Conservation (phyloP, 805 yeast species). For the Wickerhamomyces subpelliculosus region DNA sequence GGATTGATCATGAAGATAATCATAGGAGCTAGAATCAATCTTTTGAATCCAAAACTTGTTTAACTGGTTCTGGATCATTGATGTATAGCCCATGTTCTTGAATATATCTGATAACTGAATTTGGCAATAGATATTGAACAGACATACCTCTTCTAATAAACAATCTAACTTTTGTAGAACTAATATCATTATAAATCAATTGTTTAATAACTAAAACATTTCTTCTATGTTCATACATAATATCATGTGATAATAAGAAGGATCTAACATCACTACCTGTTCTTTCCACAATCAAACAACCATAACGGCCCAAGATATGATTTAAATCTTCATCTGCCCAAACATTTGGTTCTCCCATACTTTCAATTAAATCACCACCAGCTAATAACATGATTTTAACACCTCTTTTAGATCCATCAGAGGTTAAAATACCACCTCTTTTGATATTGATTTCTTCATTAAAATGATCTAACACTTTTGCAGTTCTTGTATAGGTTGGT, state of each 20-base stretch:
- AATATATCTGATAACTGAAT: conserved; percentile 88
- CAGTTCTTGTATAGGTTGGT: conserved; percentile 86
- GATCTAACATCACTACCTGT: conserved; percentile 95
- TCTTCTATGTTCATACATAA: conserved; percentile 93
- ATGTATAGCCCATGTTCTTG: conserved; percentile 85
- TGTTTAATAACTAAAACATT: conserved; percentile 93
- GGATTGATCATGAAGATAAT: too few species aligned
- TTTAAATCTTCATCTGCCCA: conserved; percentile 97
- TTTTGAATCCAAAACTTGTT: conserved; percentile 59
- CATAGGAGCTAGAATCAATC: conserved; percentile 16
- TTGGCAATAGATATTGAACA: conserved; percentile 90
- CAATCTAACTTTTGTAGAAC: conserved; percentile 88
- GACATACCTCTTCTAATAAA: conserved; percentile 94
- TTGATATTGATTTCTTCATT: conserved; percentile 90
- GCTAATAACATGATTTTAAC: conserved; percentile 94
- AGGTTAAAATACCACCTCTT: conserved; percentile 71
- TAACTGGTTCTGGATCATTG: conserved; percentile 88
- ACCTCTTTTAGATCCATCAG: conserved; percentile 60
- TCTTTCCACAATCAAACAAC: conserved; percentile 93
- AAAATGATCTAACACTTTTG: conserved; percentile 92
- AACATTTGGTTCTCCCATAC: conserved; percentile 99
- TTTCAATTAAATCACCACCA: conserved; percentile 95
- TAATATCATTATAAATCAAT: conserved; percentile 91
- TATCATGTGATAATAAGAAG: conserved; percentile 86
- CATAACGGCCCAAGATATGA: conserved; percentile 92